These are phyloP conservation scores for Pseudonitzschia multistriata DNA, from an alignment of 108 stramenopile species.

Conservation along the genomic window DNA sequence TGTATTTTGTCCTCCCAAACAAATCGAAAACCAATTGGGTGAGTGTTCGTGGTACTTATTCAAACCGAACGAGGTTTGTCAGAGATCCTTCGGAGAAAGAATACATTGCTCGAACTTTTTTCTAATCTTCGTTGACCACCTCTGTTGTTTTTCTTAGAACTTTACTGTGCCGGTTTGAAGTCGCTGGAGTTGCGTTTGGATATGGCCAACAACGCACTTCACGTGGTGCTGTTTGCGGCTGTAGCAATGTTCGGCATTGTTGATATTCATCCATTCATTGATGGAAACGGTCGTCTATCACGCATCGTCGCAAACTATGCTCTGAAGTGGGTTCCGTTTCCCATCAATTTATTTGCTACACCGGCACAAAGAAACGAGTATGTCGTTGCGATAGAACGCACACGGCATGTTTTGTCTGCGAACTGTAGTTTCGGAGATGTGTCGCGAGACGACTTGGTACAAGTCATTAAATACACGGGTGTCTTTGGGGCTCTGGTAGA, in stretches of 20 bases:
- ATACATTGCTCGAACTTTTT: too few relatives aligned
- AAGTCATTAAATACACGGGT: conserved; percentile 20
- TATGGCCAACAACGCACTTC: conserved; percentile 13
- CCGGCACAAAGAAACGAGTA: conserved; percentile 44
- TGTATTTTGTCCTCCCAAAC: conserved; percentile 23
- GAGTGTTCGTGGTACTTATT: conserved; percentile 12
- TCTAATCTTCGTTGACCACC: neutral
- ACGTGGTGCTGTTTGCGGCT: conserved; percentile 38
- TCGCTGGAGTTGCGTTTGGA: neutral
- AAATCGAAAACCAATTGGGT: conserved; percentile 29
- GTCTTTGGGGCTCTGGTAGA: conserved; percentile 32
- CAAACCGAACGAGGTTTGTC: too few relatives aligned
- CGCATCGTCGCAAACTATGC: conserved; percentile 45
- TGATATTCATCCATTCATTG: conserved; percentile 48
- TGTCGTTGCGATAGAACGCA: conserved; percentile 24
- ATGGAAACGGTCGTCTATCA: conserved; percentile 48
- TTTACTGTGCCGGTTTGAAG: conserved; percentile 4
- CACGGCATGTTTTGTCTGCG: conserved; percentile 24
- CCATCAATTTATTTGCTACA: conserved; percentile 40
- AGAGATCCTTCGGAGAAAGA: too few relatives aligned
- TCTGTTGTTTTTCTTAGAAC: neutral
- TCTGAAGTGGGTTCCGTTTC: conserved; percentile 36
- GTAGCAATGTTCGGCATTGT: conserved; percentile 43
- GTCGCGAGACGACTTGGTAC: conserved; percentile 5
- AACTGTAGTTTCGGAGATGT: conserved; percentile 19